phyloP scores from a whole-genome alignment of 108 stramenopile genomes.

The Cyclostephanos tholiformis region DNA sequence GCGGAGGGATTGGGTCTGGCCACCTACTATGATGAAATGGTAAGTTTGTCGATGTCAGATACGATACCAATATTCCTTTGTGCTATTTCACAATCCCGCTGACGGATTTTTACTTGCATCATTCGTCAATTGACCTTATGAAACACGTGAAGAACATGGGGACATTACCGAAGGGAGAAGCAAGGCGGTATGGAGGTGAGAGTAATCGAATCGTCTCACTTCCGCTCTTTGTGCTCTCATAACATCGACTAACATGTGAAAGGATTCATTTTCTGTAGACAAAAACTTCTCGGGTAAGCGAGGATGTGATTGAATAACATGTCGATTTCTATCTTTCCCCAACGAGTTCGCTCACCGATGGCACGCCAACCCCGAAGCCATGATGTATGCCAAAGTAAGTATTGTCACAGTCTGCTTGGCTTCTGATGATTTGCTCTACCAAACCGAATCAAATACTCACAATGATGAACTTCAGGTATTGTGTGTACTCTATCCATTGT shows the following conservation, averaged over 20 bases:
- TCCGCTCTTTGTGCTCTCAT: background rate
- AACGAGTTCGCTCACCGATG: background rate
- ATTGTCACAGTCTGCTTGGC: background rate
- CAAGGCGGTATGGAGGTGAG: constrained; percentile 59
- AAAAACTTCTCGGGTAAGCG: background rate
- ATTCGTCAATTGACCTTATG: background rate
- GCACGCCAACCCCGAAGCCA: constrained; percentile 10
- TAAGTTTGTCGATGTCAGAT: constrained; percentile 27
- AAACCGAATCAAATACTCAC: background rate
- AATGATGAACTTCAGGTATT: constrained; percentile 37
- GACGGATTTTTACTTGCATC: background rate
- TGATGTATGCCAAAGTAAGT: constrained; percentile 91
- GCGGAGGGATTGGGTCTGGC: constrained; percentile 70
- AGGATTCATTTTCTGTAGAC: background rate
- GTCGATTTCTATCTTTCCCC: background rate
- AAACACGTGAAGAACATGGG: constrained; percentile 53
- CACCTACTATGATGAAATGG: constrained; percentile 76
- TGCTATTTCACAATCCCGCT: background rate
- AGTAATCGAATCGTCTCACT: background rate
- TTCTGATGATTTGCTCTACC: background rate
- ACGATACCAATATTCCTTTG: too few species aligned
- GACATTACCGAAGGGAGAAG: constrained; percentile 55
- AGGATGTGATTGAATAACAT: background rate
- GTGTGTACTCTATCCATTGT: constrained; percentile 64
- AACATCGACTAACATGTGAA: background rate